Percentiles rank a stretch among this genome's conserved stretches.
These are phyloP conservation scores for Musa beccarii DNA, from an alignment of 176 grass and related monocot genomes.

Conservation along the genomic window DNA sequence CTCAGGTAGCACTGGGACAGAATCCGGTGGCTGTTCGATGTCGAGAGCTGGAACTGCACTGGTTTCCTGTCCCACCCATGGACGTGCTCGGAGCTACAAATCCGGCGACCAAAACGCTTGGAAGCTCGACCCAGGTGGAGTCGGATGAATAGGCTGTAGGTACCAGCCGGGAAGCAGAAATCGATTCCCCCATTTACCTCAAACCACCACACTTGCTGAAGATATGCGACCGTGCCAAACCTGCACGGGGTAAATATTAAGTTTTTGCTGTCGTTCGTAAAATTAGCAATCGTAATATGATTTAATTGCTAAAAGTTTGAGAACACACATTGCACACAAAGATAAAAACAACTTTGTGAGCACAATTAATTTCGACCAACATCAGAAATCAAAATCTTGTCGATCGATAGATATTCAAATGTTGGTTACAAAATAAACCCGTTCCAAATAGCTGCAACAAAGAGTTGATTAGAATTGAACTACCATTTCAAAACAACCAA, in stretches of 20 bases:
- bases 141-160: slow-evolving; percentile 71
- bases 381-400: too few species aligned
- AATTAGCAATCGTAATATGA: too few species aligned
- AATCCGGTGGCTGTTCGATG: slow-evolving; percentile 54
- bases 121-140: slow-evolving; percentile 65
- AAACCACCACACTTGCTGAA: slow-evolving; percentile 95
- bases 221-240: slow-evolving; percentile 65
- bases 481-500: too few species aligned
- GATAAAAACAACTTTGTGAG: too few species aligned
- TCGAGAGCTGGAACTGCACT: slow-evolving; percentile 67
- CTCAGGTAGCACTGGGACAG: slow-evolving; percentile 53
- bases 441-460: too few species aligned
- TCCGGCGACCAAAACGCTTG: slow-evolving; percentile 56
- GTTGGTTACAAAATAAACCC: too few species aligned
- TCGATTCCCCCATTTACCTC: slow-evolving; percentile 75
- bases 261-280: not conserved
- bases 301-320: too few species aligned
- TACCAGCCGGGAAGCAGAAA: slow-evolving; percentile 74
- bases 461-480: too few species aligned
- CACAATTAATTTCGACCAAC: too few species aligned
- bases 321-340: too few species aligned
- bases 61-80: slow-evolving; percentile 91
- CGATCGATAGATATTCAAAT: too few species aligned
- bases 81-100: slow-evolving; percentile 48
- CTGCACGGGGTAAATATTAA: slow-evolving; percentile 17